These are phyloP conservation scores for Chrysopogon serrulatus DNA, from an alignment of 176 grass and related monocot genomes.

Conservation along the genomic window DNA sequence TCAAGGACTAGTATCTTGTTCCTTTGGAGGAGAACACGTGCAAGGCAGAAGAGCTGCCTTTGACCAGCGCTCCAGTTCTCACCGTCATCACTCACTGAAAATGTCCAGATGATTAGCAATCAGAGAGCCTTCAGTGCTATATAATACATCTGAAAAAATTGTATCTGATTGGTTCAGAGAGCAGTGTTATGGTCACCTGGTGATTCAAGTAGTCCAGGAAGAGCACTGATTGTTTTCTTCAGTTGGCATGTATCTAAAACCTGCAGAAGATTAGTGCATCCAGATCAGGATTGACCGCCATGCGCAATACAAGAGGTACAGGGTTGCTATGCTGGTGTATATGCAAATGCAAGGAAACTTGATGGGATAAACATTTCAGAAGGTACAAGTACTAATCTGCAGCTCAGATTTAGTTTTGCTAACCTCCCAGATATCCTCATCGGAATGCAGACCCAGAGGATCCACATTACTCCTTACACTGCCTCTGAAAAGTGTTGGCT, in stretches of 20 bases:
- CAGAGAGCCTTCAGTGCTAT: neutral
- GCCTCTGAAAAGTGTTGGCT: conserved; percentile 84
- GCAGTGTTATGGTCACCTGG: conserved; percentile 17
- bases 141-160: neutral
- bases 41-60: conserved; percentile 81
- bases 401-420: neutral
- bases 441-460: conserved; percentile 58
- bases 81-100: conserved; percentile 72
- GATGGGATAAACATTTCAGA: neutral
- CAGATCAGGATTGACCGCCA: neutral
- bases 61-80: conserved; percentile 89
- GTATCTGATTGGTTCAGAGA: neutral
- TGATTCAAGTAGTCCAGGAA: conserved; percentile 61
- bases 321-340: neutral
- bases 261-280: conserved; percentile 12
- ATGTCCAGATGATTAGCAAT: neutral
- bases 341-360: neutral
- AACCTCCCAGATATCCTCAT: conserved; percentile 85
- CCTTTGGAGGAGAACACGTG: conserved; percentile 52
- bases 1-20: conserved; percentile 81
- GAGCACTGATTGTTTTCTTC: conserved; percentile 55
- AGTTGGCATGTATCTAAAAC: conserved; percentile 65
- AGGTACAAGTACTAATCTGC: neutral
- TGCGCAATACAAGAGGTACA: neutral
- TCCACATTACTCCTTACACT: conserved; percentile 71